Base-by-base conservation (phyloP, 306 rosid genomes). In the Cicer cuneatum region DNA sequence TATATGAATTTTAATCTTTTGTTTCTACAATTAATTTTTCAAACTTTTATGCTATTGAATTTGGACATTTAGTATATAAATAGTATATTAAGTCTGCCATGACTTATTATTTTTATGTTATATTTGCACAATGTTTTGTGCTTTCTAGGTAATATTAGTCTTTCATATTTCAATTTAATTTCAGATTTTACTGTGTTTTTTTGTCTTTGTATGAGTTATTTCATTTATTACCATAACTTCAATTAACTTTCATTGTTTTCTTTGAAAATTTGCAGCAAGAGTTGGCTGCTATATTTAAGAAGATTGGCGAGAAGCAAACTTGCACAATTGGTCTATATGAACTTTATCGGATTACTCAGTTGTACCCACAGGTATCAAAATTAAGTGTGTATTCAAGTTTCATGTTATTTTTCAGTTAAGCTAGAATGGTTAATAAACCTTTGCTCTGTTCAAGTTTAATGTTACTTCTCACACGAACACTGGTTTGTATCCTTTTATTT, bases 281-380 rank as follows among this genome's bases (percentile, higher is more conserved):
- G 85, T 93, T 95, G 73, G 99, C 93, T 81, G 96, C 99, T 35
- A 95, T 95, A 81, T 95, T 95, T 83, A 95, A 95, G 87, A 95
- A 95, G 88, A 95, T 95, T 66, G 99, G 99, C 5, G 99, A 95
- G 80, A 95, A 95, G 90, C 99, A 95, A 85, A 95, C 98, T 29
- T 95, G 99, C 84, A 84, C 92, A 58, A 95, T 88, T 83, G 99
- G 99, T 81, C 86, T 95, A 19, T 87, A 86, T 75, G 99, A 95
- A 67, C 85, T 95, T 14, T 95, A 92, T 79, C 92, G 97, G 56
- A 95, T 95, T 56, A 95, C 98, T 69, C 99, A 95, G 43, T 86
- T 95, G 74, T 95, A 95, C 88, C 99, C 99, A 4, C 83, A 90
- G 89, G 99, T 90, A 75, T n/a, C 73, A 70, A 70, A 49, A 66